Evolutionary conservation across 257 asterid genomes (phyloP).

Genomic region (Przewalskia tangutica): DNA sequence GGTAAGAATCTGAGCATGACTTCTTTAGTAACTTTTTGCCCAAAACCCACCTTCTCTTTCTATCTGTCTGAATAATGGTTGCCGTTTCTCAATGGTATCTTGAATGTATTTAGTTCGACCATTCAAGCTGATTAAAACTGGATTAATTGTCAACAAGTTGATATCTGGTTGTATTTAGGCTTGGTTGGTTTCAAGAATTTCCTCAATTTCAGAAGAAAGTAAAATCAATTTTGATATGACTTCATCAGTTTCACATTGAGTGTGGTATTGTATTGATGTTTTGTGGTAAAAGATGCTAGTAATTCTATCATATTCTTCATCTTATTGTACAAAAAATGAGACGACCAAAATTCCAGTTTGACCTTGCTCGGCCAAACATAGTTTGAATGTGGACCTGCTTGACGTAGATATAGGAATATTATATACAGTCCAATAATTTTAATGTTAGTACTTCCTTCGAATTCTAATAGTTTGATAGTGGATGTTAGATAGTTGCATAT

Average conservation of each 20-base stretch:
- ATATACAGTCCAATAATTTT: not conserved
- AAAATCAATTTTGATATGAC: not conserved
- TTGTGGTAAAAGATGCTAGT: not conserved
- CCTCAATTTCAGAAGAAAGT: not conserved
- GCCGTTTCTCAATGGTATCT: not conserved
- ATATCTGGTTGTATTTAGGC: not conserved
- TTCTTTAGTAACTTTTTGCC: not conserved
- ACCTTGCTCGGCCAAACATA: not conserved
- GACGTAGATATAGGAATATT: not conserved
- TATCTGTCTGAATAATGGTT: not conserved
- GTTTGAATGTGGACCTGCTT: not conserved
- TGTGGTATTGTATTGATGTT: not conserved
- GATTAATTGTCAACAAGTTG: not conserved
- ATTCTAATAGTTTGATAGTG: not conserved
- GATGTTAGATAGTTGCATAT: not conserved
- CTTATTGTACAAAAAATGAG: not conserved
- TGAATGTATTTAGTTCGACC: not conserved
- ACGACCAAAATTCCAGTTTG: not conserved
- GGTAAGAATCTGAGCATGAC: conserved; percentile 34
- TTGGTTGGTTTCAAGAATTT: not conserved
- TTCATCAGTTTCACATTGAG: not conserved
- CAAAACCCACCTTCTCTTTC: not conserved
- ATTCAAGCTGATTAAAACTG: not conserved
- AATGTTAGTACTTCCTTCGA: not conserved
- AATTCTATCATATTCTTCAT: not conserved